Evolutionary conservation across 768 basidiomycete species (phyloP), one percentile per base, ranked within the genome.

Genomic region (Galerina marginata): DNA sequence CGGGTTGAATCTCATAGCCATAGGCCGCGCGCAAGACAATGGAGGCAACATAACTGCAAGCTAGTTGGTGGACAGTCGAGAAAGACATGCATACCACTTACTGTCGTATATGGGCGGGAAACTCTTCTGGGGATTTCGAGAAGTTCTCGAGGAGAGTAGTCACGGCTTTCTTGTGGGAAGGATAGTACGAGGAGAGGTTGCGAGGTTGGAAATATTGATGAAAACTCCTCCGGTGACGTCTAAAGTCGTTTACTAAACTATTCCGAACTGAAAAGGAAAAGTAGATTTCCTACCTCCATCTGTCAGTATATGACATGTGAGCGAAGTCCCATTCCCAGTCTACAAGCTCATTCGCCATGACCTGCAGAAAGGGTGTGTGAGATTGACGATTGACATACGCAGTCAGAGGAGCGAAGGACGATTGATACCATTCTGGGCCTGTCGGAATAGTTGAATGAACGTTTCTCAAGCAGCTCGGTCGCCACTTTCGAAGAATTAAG

Each of bases 371-470:
- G n/a, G 39, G 15, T 20, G 20, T 20, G 20, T 20, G 15, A 51
- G 38, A 56, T 60, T 39, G 55, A 37, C 36, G 44, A 59, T 4
- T 15, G 10, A 61, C 56, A 45, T 12, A 25, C 25, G 16, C 44
- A 47, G 15, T 26, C 20, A 29, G 26, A 47, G 15, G 36, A 49
- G 37, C 11, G 14, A 44, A 51, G 9, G 6, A 58, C 60, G 26
- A 33, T 33, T 33, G 29, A 7, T 25, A 72, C 69, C 68, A 72
- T 67, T 55, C 71, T 62, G 3, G 79, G 79, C 3, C 82, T 70
- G 59, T 81, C 81, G 3, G 82, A 80, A 62, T 81, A 82, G 36
- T 76, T 78, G 53, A 73, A 67, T 6, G 81, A 81, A 6, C 79
- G 75, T 37, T 75, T 76, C 33, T 83, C 79, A 15, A 83, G 71